These are phyloP conservation scores for Forsythia suspensa DNA, from an alignment of 257 asterid species.

Conservation along the genomic window DNA sequence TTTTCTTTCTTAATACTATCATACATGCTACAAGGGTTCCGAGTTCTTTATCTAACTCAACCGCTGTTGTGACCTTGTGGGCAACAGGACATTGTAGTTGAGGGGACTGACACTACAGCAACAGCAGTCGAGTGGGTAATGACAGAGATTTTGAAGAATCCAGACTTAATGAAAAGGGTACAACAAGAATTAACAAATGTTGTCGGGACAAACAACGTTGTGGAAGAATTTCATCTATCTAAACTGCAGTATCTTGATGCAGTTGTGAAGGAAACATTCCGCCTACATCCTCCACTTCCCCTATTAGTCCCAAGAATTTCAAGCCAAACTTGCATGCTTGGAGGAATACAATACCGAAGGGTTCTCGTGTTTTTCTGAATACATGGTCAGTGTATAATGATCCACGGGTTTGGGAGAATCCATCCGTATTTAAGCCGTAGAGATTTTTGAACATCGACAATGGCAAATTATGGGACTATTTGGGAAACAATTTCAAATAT, in stretches of 20 bases:
- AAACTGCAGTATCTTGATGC: conserved; percentile 36
- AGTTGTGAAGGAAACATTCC: conserved; percentile 40
- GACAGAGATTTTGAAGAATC: conserved; percentile 31
- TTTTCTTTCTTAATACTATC: too few species aligned
- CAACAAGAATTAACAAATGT: conserved; percentile 35
- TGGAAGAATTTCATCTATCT: conserved; percentile 40
- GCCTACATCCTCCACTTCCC: conserved; percentile 39
- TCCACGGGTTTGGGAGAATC: conserved; percentile 43
- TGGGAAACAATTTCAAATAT: conserved; percentile 32
- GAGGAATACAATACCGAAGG: conserved; percentile 40
- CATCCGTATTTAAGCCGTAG: conserved; percentile 38
- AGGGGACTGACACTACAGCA: conserved; percentile 42
- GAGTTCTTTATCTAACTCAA: background rate
- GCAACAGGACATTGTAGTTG: conserved; percentile 31
- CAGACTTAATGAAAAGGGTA: conserved; percentile 23
- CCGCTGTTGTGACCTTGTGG: background rate
- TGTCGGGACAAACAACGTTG: conserved; percentile 32
- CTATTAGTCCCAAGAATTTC: conserved; percentile 35
- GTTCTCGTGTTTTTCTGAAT: conserved; percentile 28
- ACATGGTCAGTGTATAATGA: conserved; percentile 38
- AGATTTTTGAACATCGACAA: conserved; percentile 28
- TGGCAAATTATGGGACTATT: conserved; percentile 21
- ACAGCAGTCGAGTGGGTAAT: conserved; percentile 36
- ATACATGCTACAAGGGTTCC: background rate
- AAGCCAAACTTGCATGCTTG: conserved; percentile 18